These are phyloP conservation scores for Ascochyta lentis DNA, from an alignment of 2,329 filamentous ascomycete genomes.

Conservation along the genomic window DNA sequence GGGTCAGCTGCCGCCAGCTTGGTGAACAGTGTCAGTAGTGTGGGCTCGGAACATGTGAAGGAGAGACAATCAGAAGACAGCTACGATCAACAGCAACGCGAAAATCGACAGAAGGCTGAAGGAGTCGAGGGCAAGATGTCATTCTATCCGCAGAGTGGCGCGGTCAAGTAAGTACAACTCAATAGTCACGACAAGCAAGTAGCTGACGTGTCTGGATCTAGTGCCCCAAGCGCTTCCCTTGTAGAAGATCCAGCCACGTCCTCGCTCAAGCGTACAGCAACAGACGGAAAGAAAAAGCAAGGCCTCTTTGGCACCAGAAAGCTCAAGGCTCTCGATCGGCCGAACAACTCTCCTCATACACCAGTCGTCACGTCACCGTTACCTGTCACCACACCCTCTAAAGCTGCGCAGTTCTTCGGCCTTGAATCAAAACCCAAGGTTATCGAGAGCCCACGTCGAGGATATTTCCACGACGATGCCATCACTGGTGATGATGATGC, in stretches of 20 bases:
- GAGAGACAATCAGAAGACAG: constrained; percentile 11
- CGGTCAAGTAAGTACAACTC: neutral
- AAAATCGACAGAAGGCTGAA: neutral
- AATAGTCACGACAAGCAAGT: neutral
- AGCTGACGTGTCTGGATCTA: neutral
- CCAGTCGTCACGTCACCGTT: constrained; percentile 20
- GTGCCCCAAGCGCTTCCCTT: neutral
- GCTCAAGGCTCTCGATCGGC: constrained; percentile 19
- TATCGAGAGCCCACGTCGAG: neutral
- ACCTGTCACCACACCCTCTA: constrained; percentile 28
- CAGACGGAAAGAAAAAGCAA: constrained; percentile 27
- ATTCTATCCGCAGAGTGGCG: neutral
- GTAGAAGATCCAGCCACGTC: neutral
- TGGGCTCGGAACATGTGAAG: neutral
- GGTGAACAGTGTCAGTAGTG: constrained; percentile 9
- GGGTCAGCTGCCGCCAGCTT: constrained; percentile 7
- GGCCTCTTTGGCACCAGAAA: constrained; percentile 21
- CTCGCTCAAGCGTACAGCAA: constrained; percentile 1
- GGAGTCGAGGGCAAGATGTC: neutral
- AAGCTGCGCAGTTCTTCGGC: constrained; percentile 33
- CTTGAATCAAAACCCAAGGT: constrained; percentile 5
- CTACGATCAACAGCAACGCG: neutral
- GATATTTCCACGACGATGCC: constrained; percentile 2
- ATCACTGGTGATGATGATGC: constrained; percentile 2
- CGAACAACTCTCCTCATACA: constrained; percentile 10